Percentiles rank a stretch among this genome's conserved stretches.
Evolutionary conservation across 352 stramenopile species (phyloP).

Genomic region (Phytopythium oedochilum): DNA sequence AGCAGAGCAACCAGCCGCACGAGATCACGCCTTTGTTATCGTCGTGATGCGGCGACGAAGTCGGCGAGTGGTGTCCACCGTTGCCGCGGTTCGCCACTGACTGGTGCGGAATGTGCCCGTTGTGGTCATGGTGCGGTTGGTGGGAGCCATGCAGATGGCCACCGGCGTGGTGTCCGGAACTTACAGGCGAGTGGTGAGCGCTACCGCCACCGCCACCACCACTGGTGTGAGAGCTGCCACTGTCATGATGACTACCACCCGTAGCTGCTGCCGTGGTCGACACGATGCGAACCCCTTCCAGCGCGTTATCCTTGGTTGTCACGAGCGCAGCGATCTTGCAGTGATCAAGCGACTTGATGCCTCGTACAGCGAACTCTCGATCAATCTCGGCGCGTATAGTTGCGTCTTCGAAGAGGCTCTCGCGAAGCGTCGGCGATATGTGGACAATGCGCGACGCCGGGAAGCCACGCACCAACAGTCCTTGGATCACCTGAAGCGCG

Average conservation of each 20-base stretch:
- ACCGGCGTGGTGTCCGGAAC: not conserved
- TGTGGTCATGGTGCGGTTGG: not conserved
- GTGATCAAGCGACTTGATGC: slow-evolving; percentile 35
- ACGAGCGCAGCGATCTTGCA: slow-evolving; percentile 45
- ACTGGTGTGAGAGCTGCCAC: not conserved
- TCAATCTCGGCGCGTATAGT: slow-evolving; percentile 58
- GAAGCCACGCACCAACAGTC: slow-evolving; percentile 34
- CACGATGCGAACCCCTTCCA: slow-evolving; percentile 40
- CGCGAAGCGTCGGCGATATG: slow-evolving; percentile 34
- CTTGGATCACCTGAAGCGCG: slow-evolving; percentile 64
- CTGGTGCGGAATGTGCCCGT: not conserved
- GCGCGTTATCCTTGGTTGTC: slow-evolving; percentile 19
- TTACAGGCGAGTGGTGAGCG: not conserved
- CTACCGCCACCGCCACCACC: not conserved
- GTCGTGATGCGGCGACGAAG: not conserved
- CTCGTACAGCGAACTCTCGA: slow-evolving; percentile 32
- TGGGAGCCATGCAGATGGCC: not conserved
- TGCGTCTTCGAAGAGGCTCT: slow-evolving; percentile 50
- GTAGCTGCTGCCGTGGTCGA: slow-evolving; percentile 13
- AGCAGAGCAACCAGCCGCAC: slow-evolving; percentile 80
- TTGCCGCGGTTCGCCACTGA: not conserved
- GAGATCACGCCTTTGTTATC: slow-evolving; percentile 16
- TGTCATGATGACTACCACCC: not conserved
- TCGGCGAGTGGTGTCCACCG: not conserved
- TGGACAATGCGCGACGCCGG: slow-evolving; percentile 43